phyloP scores from a whole-genome alignment of 768 basidiomycete species.

The Tylopilus balloui region DNA sequence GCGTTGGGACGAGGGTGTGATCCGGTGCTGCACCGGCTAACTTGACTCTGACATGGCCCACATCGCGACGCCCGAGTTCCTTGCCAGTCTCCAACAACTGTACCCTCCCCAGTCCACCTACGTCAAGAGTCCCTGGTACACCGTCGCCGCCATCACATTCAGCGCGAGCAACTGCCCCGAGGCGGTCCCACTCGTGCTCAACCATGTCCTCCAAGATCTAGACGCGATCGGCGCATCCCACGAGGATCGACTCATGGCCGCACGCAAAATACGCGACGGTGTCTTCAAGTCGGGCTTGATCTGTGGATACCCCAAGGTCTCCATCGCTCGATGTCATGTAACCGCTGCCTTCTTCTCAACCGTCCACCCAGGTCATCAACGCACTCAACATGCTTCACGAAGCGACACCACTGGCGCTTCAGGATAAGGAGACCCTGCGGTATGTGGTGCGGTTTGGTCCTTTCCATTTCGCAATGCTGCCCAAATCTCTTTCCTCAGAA shows the following conservation, averaged over 20 bases:
- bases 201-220: constrained; percentile 45
- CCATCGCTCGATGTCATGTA: not conserved
- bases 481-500: constrained; percentile 29
- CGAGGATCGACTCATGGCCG: constrained; percentile 40
- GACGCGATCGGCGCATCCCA: constrained; percentile 26
- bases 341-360: not conserved
- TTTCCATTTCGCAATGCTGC: not conserved
- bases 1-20: no score
- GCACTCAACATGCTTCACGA: constrained; percentile 47
- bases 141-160: constrained; percentile 54
- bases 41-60: constrained; percentile 8
- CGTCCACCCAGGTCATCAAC: constrained; percentile 42
- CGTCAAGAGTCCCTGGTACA: constrained; percentile 52
- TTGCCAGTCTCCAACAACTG: constrained; percentile 40
- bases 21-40: not conserved
- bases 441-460: constrained; percentile 18
- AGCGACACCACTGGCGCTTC: constrained; percentile 48
- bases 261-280: constrained; percentile 55
- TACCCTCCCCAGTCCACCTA: constrained; percentile 35
- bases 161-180: constrained; percentile 57
- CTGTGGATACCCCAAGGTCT: constrained; percentile 55
- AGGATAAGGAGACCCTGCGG: constrained; percentile 47
- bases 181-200: constrained; percentile 51
- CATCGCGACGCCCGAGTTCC: constrained; percentile 40
- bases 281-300: constrained; percentile 58